Evolutionary conservation across 208 protist genomes (phyloP).

Genomic region (Leishmania turanica): DNA sequence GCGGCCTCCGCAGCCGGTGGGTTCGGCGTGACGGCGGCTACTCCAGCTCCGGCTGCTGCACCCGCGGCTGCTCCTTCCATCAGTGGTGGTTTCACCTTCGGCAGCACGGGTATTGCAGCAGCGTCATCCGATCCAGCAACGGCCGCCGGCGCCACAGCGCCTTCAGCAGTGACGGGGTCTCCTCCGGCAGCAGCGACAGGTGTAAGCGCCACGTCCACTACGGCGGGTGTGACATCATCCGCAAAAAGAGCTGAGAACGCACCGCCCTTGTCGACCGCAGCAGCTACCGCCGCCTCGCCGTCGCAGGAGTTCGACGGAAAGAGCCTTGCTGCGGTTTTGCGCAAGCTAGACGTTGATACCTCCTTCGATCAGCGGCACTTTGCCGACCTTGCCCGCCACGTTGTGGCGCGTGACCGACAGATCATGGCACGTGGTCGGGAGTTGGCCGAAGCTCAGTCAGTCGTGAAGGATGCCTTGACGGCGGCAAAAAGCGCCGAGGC

Average conservation of each 20-base stretch:
- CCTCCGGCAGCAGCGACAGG: slow-evolving; percentile 24
- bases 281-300: slow-evolving; percentile 27
- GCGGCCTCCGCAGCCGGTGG: background rate
- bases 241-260: background rate
- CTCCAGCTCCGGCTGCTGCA: slow-evolving; percentile 6
- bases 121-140: slow-evolving; percentile 19
- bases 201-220: background rate
- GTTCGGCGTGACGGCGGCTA: slow-evolving; percentile 5
- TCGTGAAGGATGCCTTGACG: slow-evolving; percentile 54
- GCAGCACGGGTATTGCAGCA: slow-evolving; percentile 9
- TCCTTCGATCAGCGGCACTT: slow-evolving; percentile 57
- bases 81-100: slow-evolving; percentile 25
- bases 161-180: background rate
- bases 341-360: slow-evolving; percentile 55
- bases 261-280: background rate
- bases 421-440: slow-evolving; percentile 67
- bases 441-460: slow-evolving; percentile 45
- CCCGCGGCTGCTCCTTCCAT: background rate
- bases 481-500: slow-evolving; percentile 53
- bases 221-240: background rate
- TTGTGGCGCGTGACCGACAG: slow-evolving; percentile 63
- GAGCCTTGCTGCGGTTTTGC: slow-evolving; percentile 51
- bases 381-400: slow-evolving; percentile 51
- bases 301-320: slow-evolving; percentile 62
- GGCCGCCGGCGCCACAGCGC: slow-evolving; percentile 1